Percentiles rank a stretch among this genome's conserved stretches.
Conservation (phyloP, 352 stramenopile species). For the Globisporangium spiculum region DNA sequence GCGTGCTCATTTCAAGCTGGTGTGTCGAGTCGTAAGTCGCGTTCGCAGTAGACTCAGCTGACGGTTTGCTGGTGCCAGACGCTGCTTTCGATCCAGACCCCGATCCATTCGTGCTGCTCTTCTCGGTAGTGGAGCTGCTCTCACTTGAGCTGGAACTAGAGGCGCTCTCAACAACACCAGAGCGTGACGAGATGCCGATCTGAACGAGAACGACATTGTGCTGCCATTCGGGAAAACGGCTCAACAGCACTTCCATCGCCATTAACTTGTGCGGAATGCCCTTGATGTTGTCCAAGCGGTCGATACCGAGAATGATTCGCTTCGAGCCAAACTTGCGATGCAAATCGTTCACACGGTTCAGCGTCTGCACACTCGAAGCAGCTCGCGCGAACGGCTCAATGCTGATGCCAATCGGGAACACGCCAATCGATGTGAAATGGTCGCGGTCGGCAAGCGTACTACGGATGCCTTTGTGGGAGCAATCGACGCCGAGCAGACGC, state of each 20-base stretch:
- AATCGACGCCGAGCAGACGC: slow-evolving; percentile 67
- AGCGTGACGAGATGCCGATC: slow-evolving; percentile 93
- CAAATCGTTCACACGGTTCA: slow-evolving; percentile 67
- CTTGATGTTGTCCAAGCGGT: slow-evolving; percentile 88
- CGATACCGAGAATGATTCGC: slow-evolving; percentile 81
- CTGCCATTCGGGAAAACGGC: slow-evolving; percentile 88
- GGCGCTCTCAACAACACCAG: slow-evolving; percentile 32
- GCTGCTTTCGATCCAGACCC: not conserved
- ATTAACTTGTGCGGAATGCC: slow-evolving; percentile 88
- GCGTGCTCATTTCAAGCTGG: slow-evolving; percentile 77
- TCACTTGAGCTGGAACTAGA: slow-evolving; percentile 3
- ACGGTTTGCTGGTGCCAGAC: not conserved
- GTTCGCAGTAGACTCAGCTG: slow-evolving; percentile 9
- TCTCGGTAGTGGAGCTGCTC: slow-evolving; percentile 14
- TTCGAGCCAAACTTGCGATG: slow-evolving; percentile 79
- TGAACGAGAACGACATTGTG: slow-evolving; percentile 95
- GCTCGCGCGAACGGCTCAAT: slow-evolving; percentile 76
- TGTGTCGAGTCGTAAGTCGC: slow-evolving; percentile 38
- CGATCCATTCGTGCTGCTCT: slow-evolving; percentile 3
- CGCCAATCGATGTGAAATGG: slow-evolving; percentile 85
- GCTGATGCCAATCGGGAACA: slow-evolving; percentile 87
- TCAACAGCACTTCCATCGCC: slow-evolving; percentile 85
- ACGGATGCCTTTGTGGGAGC: slow-evolving; percentile 72
- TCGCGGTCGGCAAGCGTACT: slow-evolving; percentile 66
- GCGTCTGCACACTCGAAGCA: slow-evolving; percentile 47